phyloP scores from a whole-genome alignment of 495 filamentous ascomycete species.

The Penicillium parvum region DNA sequence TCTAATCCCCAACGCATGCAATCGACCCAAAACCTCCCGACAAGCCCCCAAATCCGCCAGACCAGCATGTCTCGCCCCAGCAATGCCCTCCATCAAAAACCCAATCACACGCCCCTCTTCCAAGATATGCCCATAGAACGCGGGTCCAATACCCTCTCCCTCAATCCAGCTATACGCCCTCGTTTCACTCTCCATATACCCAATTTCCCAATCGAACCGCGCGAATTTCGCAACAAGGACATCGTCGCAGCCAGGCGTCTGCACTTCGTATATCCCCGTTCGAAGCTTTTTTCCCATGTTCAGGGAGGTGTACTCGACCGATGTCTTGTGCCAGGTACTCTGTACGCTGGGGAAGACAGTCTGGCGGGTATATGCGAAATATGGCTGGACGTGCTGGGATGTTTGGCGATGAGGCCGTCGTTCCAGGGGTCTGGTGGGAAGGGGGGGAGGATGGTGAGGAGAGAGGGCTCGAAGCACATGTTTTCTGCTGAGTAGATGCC shows the following conservation, averaged over 20 bases:
- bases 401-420: conserved; percentile 17
- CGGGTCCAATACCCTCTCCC: conserved; percentile 32
- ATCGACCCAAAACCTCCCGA: conserved; percentile 17
- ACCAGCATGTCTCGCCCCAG: conserved; percentile 23
- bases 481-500: conserved; percentile 27
- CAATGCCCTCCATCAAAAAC: conserved; percentile 39
- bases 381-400: conserved; percentile 12
- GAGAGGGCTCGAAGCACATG: conserved; percentile 31
- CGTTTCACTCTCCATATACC: conserved; percentile 40
- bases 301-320: conserved; percentile 21
- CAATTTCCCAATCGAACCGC: conserved; percentile 35
- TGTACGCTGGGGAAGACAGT: conserved; percentile 18
- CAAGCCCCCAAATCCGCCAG: conserved; percentile 31
- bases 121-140: conserved; percentile 41
- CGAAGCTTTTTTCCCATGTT: conserved; percentile 15
- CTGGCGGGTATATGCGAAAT: conserved; percentile 12
- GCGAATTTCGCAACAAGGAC: conserved; percentile 39
- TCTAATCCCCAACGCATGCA: conserved; percentile 35
- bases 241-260: conserved; percentile 19
- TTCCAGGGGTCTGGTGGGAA: conserved; percentile 25
- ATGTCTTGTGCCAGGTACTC: conserved; percentile 22
- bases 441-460: conserved; percentile 15
- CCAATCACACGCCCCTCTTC: conserved; percentile 44
- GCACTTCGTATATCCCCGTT: conserved; percentile 23
- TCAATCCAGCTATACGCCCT: conserved; percentile 38